These are phyloP conservation scores for Leishmania guyanensis DNA, from an alignment of 208 protist genomes.

Conservation along the genomic window DNA sequence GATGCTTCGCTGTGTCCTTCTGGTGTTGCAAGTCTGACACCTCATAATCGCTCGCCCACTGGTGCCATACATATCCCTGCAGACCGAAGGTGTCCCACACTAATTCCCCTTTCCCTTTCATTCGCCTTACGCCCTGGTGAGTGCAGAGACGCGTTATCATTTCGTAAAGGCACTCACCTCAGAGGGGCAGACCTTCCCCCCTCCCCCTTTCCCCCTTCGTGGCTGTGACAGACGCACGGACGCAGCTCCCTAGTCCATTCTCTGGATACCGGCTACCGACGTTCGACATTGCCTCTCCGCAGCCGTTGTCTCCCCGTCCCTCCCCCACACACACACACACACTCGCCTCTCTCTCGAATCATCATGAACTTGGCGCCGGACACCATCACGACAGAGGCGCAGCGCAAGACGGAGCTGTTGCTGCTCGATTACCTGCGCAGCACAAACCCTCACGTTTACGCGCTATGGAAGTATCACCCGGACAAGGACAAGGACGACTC, in stretches of 20 bases:
- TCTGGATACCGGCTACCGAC: not conserved
- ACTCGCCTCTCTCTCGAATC: not conserved
- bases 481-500: constrained; percentile 9
- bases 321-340: not conserved
- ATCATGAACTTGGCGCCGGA: constrained; percentile 32
- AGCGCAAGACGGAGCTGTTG: constrained; percentile 63
- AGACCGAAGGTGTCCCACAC: not conserved
- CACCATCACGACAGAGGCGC: constrained; percentile 43
- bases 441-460: constrained; percentile 47
- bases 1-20: not conserved
- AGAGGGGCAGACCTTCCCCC: not conserved
- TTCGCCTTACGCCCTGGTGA: not conserved
- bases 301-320: not conserved
- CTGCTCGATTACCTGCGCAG: constrained; percentile 51
- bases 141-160: not conserved
- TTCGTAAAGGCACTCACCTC: not conserved
- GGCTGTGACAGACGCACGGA: not conserved
- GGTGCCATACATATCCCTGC: not conserved
- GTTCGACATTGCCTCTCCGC: not conserved
- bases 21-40: not conserved
- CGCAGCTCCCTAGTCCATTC: not conserved
- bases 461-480: constrained; percentile 49
- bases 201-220: not conserved
- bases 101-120: not conserved
- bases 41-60: not conserved